Base-by-base conservation (phyloP, 148 eudicot species). In the Cornus suecica region DNA sequence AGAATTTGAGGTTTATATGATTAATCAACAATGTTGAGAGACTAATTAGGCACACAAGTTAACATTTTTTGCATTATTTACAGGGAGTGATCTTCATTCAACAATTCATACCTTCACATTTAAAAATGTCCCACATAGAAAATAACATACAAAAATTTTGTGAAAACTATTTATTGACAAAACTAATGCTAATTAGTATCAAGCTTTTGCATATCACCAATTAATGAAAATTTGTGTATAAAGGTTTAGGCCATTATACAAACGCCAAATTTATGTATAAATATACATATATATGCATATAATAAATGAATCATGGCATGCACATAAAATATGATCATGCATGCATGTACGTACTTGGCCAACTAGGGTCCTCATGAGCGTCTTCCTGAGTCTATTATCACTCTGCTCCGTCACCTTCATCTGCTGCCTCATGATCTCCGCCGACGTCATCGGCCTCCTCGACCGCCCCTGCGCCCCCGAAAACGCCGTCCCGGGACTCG, bases 361-460 rank as follows among this genome's bases (percentile, higher is more conserved):
- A 87, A 91, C 99, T 42, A 93, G 91, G 61, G 97, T 92, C 79
- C 97, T 87, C 94, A 90, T 88, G 77, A 95, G 97, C 61, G 99
- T 92, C 78, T 95, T 95, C 22, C 99, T 83, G 31, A 95, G 91
- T 81, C 97, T 73, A 65, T 82, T 88, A 74, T 95, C 99, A 70
- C 91, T 92, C 63, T 83, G 90, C 81, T 95, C 99, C 16, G 99
- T 89, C 73, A 95, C 94, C 90, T 84, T 88, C 99, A 95, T 95
- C 72, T 95, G 99, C 82, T 85, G 79, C 87, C 99, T 83, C 99
- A 95, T 95, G 66, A 95, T 95, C 86, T 95, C 99, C 0, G 99
- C 99, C 4, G 97, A 88, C 2, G 97, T 95, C 79, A 91, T 41
- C 28, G 99, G 99, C 76, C 93, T 65, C 76, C 83, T 81, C 26